Evolutionary conservation across 805 yeast species (phyloP), one percentile per base, ranked within the genome.

Genomic region (Candida hungchunana): DNA sequence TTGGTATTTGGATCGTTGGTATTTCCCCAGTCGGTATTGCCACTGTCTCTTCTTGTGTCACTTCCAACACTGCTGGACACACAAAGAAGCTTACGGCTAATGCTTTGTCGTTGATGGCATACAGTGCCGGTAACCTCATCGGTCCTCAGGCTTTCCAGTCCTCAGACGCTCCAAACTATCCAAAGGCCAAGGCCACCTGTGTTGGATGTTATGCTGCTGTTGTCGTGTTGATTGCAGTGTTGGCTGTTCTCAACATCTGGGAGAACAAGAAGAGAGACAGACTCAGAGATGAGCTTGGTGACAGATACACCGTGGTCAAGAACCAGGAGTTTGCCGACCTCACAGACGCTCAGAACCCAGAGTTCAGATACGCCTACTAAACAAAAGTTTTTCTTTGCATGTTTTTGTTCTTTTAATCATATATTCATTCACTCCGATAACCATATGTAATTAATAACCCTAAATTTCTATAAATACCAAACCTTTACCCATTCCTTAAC

Each of bases 141-240:
- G 90, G 88, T 2, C 87, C 90, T 6, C 87, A 80, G 56, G 67
- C 82, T 14, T 83, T 82, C 62, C 66, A 64, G 39, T 58, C 71
- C 0, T 44, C 56, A 7, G 74, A 79, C 39, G 78, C 77, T 17
- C 88, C 88, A 7, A 51, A 58, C 24, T 83, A 81, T 47, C 58
- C 58, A 6, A 70, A 73, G 18, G 82, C 79, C 4, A 75, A 75
- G 43, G 61, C 67, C 17, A 36, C 43, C 11, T 26, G 31, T 26
- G 43, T 36, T 22, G 40, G 36, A 7, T 28, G 32, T 7, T 28
- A 25, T 14, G 18, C 67, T 29, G 65, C 69, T 47, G 68, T 64
- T 27, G 33, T 60, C 11, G 46, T 64, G 19, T 38, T 61, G 18
- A 47, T 55, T 9, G 34, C 51, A n/a, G 44, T 68, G 26, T 15